A percentile compares a stretch with the other conserved stretches of the same genome.
These are phyloP conservation scores for Paraphaeosphaeria sporulosa DNA, from an alignment of 2,329 filamentous ascomycete genomes.

Conservation along the genomic window DNA sequence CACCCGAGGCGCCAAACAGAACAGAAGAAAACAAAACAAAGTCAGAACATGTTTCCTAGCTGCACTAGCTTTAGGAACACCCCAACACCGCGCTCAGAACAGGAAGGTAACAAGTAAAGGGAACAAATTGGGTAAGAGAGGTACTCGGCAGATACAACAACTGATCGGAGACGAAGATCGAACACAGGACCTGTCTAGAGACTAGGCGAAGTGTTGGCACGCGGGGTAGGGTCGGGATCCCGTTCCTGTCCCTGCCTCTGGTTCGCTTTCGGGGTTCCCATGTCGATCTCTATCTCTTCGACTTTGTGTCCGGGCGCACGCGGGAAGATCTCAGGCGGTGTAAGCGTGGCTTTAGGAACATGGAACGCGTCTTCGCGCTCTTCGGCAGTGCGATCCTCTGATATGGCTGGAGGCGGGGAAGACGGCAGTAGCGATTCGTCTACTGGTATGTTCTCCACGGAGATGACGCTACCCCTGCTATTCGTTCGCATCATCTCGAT, in stretches of 20 bases:
- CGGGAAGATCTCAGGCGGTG: constrained; percentile 61
- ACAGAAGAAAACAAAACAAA: neutral
- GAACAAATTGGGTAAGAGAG: constrained; percentile 7
- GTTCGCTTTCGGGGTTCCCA: constrained; percentile 50
- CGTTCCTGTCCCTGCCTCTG: constrained; percentile 38
- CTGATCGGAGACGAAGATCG: constrained; percentile 17
- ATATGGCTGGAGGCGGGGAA: constrained; percentile 51
- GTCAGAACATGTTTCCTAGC: constrained; percentile 33
- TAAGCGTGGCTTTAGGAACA: constrained; percentile 50
- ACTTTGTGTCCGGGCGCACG: constrained; percentile 51
- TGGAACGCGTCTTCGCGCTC: constrained; percentile 38
- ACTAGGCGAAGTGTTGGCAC: constrained; percentile 32
- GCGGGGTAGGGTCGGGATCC: constrained; percentile 54
- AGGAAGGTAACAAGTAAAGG: constrained; percentile 20
- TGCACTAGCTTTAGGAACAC: constrained; percentile 46
- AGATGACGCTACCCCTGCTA: constrained; percentile 80
- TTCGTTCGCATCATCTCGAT: constrained; percentile 99
- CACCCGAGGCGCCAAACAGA: neutral
- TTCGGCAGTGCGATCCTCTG: constrained; percentile 50
- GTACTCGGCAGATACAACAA: constrained; percentile 3
- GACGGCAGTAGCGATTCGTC: constrained; percentile 44
- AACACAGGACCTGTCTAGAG: constrained; percentile 13
- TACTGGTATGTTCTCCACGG: constrained; percentile 53
- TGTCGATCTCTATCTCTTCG: constrained; percentile 44
- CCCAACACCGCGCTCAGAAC: constrained; percentile 45